phyloP scores from a whole-genome alignment of 139 green algal genomes.

The Picochlorum sp. region DNA sequence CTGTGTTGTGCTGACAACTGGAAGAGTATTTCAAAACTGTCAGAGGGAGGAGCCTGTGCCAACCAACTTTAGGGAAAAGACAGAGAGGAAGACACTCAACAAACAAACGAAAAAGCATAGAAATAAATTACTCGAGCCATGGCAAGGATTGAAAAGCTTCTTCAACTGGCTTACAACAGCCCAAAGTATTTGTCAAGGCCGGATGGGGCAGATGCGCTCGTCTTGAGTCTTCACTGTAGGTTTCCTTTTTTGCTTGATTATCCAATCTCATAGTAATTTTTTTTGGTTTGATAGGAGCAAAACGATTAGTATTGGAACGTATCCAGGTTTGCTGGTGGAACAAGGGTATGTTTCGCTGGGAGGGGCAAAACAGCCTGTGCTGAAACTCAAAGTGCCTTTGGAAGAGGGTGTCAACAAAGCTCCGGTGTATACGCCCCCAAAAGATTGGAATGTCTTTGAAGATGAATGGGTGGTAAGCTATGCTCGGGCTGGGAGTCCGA shows the following conservation, averaged over 20 bases:
- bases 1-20: too few relatives aligned
- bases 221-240: constrained; percentile 9
- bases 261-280: background rate
- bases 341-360: background rate
- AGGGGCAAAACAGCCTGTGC: background rate
- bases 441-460: background rate
- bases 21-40: too few relatives aligned
- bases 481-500: background rate
- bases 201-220: constrained; percentile 1
- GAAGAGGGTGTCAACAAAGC: background rate
- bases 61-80: too few relatives aligned
- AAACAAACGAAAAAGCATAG: too few relatives aligned
- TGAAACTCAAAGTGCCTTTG: background rate
- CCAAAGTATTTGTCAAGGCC: background rate
- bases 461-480: constrained; percentile 2
- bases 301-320: background rate
- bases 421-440: background rate
- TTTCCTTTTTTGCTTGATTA: background rate
- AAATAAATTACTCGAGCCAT: too few relatives aligned
- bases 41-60: too few relatives aligned
- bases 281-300: background rate
- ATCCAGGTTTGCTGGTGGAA: constrained; percentile 9
- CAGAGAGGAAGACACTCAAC: too few relatives aligned
- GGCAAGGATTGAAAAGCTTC: background rate
- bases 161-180: background rate